Evolutionary conservation across 179 eudicot species (phyloP).

Genomic region (Sideroxylon spinosum): DNA sequence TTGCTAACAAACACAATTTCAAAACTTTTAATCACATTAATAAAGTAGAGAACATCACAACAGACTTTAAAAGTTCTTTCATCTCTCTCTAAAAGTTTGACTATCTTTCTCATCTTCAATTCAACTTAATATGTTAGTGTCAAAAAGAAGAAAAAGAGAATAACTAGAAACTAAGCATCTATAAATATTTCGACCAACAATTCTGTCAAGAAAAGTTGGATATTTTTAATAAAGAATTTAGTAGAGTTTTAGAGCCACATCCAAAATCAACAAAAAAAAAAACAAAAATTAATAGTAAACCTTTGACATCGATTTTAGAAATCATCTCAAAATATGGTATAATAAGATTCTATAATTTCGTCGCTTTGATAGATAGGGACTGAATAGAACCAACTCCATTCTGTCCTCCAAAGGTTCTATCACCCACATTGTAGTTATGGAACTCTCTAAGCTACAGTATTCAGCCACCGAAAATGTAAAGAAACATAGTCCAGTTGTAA

Average conservation of each 20-base stretch:
- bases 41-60: no score
- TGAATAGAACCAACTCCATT: slow-evolving; percentile 91
- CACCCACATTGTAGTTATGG: slow-evolving; percentile 49
- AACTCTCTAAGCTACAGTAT: slow-evolving; percentile 56
- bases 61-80: neutral
- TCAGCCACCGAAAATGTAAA: slow-evolving; percentile 29
- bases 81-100: neutral
- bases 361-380: slow-evolving; percentile 91
- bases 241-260: slow-evolving; percentile 93
- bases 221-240: slow-evolving; percentile 69
- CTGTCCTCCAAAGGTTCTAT: slow-evolving; percentile 90
- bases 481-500: neutral
- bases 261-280: slow-evolving; percentile 70
- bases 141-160: neutral
- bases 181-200: slow-evolving; percentile 47
- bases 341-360: slow-evolving; percentile 66
- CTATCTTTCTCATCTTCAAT: neutral
- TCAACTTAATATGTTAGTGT: neutral
- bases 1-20: no score
- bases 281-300: slow-evolving; percentile 13
- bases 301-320: neutral
- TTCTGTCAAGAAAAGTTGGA: slow-evolving; percentile 64
- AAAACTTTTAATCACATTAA: no score
- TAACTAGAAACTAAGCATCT: neutral
- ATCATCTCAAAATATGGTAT: neutral